Evolutionary conservation across 2,329 filamentous ascomycete genomes (phyloP).

Genomic region (Fusarium staphyleae): DNA sequence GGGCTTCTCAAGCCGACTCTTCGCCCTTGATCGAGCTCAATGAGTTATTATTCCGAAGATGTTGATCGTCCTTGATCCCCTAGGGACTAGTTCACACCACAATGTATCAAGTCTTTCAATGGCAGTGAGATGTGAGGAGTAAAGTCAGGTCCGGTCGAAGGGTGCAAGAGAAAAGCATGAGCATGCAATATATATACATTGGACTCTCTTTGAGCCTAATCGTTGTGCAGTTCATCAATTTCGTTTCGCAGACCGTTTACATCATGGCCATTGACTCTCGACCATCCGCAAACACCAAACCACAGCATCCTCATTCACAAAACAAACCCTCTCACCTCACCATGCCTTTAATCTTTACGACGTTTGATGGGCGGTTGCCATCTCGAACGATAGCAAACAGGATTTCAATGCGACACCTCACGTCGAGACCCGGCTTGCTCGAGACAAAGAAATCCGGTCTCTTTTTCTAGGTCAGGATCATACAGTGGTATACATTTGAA

Average conservation of each 20-base stretch:
- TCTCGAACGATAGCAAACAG: slow-evolving; percentile 1
- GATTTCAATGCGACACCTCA: neutral
- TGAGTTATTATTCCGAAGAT: neutral
- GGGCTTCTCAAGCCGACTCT: neutral
- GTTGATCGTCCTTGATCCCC: neutral
- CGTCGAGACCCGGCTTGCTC: neutral
- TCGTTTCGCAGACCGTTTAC: neutral
- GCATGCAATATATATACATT: neutral
- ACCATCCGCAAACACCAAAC: slow-evolving; percentile 11
- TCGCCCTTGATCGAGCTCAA: neutral
- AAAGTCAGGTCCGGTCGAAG: neutral
- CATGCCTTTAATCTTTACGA: slow-evolving; percentile 6
- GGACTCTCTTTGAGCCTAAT: neutral
- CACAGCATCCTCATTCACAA: neutral
- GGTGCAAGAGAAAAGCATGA: neutral
- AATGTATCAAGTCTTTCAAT: neutral
- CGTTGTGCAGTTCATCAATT: neutral
- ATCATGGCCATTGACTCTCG: neutral
- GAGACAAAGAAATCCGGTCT: slow-evolving; percentile 19
- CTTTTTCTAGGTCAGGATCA: slow-evolving; percentile 36
- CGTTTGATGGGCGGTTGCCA: neutral
- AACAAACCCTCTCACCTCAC: slow-evolving; percentile 1
- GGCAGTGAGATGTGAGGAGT: neutral
- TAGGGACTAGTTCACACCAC: neutral
- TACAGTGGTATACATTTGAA: slow-evolving; percentile 51